Evolutionary conservation across 768 basidiomycete genomes (phyloP).

Genomic region (Brasilioporus rufonigricans): DNA sequence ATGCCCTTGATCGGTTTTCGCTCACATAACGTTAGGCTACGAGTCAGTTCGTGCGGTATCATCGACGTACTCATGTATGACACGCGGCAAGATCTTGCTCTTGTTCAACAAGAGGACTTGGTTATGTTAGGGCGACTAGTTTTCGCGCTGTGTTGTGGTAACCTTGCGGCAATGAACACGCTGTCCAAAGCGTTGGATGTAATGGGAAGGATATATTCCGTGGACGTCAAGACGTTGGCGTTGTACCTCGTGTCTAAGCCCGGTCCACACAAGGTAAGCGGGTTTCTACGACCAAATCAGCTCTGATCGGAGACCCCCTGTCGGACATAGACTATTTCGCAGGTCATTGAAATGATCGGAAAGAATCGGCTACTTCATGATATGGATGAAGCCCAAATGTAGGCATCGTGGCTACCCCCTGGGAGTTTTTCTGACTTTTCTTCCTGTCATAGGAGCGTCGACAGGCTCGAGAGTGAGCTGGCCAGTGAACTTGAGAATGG

Average conservation of each 20-base stretch:
- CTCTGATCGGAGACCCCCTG: not conserved
- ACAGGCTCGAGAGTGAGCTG: conserved; percentile 80
- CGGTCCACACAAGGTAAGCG: conserved; percentile 55
- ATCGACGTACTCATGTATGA: conserved; percentile 84
- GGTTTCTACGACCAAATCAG: not conserved
- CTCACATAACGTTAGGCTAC: conserved; percentile 48
- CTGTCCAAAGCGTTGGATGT: conserved; percentile 73
- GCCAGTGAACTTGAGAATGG: conserved; percentile 92
- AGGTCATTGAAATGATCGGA: conserved; percentile 78
- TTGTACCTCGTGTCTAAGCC: conserved; percentile 77
- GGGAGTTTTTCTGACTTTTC: not conserved
- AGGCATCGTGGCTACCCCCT: conserved; percentile 22
- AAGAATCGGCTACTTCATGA: conserved; percentile 64
- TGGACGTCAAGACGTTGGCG: conserved; percentile 79
- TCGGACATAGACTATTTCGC: conserved; percentile 60
- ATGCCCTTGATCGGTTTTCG: not conserved
- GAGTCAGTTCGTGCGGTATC: conserved; percentile 85
- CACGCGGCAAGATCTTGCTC: conserved; percentile 52
- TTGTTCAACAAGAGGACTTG: conserved; percentile 86
- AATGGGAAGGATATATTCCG: conserved; percentile 70
- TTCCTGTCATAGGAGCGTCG: conserved; percentile 57
- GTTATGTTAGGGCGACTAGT: conserved; percentile 83
- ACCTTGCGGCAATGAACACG: conserved; percentile 53
- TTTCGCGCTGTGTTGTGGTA: conserved; percentile 74
- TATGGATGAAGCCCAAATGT: conserved; percentile 83